Percentiles rank a stretch among this genome's conserved stretches.
Conservation (phyloP, 108 stramenopile species). For the Pseudonitzschia multiseries region DNA sequence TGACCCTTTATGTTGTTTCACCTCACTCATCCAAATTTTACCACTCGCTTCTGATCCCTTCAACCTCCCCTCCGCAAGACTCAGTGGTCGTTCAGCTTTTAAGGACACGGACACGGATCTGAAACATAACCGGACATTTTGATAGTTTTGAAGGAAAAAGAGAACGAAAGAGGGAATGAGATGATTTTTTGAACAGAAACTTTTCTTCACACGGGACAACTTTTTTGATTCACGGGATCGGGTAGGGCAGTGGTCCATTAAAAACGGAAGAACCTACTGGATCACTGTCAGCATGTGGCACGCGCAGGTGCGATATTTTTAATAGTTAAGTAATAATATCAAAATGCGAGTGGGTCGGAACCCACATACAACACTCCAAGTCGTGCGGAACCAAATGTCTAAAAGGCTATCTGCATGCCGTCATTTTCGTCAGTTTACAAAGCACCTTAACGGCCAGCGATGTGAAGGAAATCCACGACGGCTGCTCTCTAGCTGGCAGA, state of each 20-base stretch:
- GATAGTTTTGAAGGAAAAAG: neutral
- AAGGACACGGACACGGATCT: no score
- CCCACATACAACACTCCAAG: neutral
- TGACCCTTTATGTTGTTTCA: no score
- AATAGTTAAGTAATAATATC: neutral
- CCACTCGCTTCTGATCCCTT: neutral
- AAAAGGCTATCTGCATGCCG: no score
- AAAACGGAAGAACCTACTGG: neutral
- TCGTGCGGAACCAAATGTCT: neutral
- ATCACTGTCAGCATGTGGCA: neutral
- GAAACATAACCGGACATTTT: slow-evolving; percentile 27
- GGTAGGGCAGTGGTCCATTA: neutral
- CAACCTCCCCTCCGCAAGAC: no score
- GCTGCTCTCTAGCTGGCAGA: no score
- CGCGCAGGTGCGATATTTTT: neutral
- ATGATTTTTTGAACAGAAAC: neutral
- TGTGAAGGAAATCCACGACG: no score
- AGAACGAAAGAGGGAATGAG: neutral
- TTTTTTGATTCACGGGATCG: neutral
- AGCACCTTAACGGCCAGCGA: no score
- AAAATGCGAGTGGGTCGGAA: neutral
- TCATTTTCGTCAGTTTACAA: no score
- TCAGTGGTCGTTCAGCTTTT: no score
- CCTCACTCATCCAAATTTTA: no score
- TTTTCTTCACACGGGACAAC: neutral